Evolutionary conservation across 495 filamentous ascomycete genomes (phyloP).

Genomic region (Sordaria brevicollis): DNA sequence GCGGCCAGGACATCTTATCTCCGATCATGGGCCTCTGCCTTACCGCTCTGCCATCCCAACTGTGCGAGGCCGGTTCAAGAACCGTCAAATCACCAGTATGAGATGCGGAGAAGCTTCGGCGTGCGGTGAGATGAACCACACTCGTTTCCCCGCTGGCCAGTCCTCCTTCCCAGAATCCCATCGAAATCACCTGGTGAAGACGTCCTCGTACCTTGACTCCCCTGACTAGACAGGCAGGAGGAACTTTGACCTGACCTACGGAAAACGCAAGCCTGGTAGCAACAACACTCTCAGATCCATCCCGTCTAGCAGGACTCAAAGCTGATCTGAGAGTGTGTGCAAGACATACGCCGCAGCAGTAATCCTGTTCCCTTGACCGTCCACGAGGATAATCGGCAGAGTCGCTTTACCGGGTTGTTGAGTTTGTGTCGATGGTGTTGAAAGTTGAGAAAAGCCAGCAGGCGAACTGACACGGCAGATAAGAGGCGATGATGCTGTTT

Average conservation of each 20-base stretch:
- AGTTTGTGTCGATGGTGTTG: background rate
- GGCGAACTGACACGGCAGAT: background rate
- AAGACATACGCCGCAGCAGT: constrained; percentile 11
- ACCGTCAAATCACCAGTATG: background rate
- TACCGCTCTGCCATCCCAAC: background rate
- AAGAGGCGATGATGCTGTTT: constrained; percentile 8
- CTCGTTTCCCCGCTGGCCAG: background rate
- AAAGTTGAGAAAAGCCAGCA: background rate
- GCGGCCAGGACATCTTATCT: background rate
- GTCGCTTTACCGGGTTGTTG: background rate
- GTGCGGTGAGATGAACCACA: background rate
- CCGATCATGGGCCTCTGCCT: background rate
- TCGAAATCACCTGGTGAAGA: background rate
- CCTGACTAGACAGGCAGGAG: background rate
- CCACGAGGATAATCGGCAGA: background rate
- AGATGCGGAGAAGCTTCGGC: background rate
- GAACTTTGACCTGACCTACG: constrained; percentile 29
- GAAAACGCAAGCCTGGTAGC: background rate
- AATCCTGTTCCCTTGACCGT: constrained; percentile 7
- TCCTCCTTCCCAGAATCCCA: background rate
- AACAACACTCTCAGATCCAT: background rate
- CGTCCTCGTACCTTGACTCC: background rate
- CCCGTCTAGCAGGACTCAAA: constrained; percentile 11
- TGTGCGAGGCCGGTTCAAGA: background rate
- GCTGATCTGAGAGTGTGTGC: constrained; percentile 1